Evolutionary conservation across 2,329 filamentous ascomycete genomes (phyloP).

Genomic region (Ilyonectria destructans): DNA sequence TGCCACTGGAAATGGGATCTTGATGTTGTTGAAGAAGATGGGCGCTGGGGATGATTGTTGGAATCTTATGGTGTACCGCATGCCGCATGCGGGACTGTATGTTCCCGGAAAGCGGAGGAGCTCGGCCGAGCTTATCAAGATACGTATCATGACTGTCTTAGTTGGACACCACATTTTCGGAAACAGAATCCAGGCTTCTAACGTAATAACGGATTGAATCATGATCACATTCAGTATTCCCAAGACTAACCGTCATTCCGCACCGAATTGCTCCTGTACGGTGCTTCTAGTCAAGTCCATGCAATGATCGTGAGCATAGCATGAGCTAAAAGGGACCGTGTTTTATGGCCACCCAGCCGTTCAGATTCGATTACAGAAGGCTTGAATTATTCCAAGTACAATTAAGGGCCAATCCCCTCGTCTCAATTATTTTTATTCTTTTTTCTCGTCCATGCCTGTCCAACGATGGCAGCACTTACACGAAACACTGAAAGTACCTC

Average conservation of each 20-base stretch:
- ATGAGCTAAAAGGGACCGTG: too few relatives aligned
- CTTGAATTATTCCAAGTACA: too few relatives aligned
- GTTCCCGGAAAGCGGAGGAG: slow-evolving; percentile 25
- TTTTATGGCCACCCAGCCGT: too few relatives aligned
- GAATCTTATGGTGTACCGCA: not conserved
- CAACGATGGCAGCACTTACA: not conserved
- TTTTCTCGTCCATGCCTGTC: not conserved
- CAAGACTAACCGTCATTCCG: not conserved
- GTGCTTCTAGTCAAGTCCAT: not conserved
- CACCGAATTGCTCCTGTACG: not conserved
- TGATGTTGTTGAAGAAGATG: not conserved
- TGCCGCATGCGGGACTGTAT: slow-evolving; percentile 3
- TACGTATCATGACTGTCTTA: slow-evolving; percentile 4
- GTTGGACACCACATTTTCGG: not conserved
- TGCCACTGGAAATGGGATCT: not conserved
- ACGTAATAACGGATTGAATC: not conserved
- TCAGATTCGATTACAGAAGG: too few relatives aligned
- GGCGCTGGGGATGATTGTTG: not conserved
- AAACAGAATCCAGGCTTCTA: not conserved
- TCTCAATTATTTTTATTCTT: not conserved
- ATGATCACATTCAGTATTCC: not conserved
- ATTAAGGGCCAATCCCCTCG: too few relatives aligned
- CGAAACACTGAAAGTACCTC: not conserved
- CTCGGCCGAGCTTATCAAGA: slow-evolving; percentile 28
- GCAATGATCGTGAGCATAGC: too few relatives aligned